Percentiles rank a stretch among this genome's conserved stretches.
These are phyloP conservation scores for Silene latifolia DNA, from an alignment of 148 eudicot genomes.

Conservation along the genomic window DNA sequence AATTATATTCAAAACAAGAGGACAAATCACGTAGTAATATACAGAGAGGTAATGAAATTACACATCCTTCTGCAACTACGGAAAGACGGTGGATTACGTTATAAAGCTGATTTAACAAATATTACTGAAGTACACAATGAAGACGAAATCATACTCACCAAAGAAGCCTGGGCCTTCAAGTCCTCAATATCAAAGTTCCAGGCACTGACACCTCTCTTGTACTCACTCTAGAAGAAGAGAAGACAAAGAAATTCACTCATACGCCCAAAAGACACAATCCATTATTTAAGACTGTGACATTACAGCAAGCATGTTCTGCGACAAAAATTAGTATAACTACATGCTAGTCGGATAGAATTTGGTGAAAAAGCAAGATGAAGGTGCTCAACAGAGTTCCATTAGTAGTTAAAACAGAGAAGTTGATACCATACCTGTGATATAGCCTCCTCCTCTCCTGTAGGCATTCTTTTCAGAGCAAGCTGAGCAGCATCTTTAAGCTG, in stretches of 20 bases:
- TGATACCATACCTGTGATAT: conserved; percentile 65
- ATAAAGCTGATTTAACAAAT: neutral
- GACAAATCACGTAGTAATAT: neutral
- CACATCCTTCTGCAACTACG: neutral
- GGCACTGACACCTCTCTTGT: conserved; percentile 98
- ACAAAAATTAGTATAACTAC: neutral
- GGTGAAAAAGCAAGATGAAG: neutral
- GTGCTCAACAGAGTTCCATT: neutral
- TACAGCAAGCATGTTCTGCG: neutral
- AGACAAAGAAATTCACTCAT: conserved; percentile 6
- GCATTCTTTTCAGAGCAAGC: conserved; percentile 89
- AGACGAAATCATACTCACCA: conserved; percentile 45
- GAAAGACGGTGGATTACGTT: neutral
- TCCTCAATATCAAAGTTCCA: conserved; percentile 98
- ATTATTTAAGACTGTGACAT: neutral
- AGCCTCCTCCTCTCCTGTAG: conserved; percentile 92
- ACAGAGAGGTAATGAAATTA: neutral
- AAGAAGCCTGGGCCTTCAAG: conserved; percentile 80
- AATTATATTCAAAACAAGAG: neutral
- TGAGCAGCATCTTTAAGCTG: conserved; percentile 94
- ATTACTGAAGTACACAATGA: neutral
- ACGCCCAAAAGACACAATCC: neutral
- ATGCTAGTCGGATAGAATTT: neutral
- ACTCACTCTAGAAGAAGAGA: conserved; percentile 62
- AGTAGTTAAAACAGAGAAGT: neutral